Percentiles rank a stretch among this genome's conserved stretches.
phyloP scores from a whole-genome alignment of 2,329 filamentous ascomycete genomes.

The Cercospora canescens region DNA sequence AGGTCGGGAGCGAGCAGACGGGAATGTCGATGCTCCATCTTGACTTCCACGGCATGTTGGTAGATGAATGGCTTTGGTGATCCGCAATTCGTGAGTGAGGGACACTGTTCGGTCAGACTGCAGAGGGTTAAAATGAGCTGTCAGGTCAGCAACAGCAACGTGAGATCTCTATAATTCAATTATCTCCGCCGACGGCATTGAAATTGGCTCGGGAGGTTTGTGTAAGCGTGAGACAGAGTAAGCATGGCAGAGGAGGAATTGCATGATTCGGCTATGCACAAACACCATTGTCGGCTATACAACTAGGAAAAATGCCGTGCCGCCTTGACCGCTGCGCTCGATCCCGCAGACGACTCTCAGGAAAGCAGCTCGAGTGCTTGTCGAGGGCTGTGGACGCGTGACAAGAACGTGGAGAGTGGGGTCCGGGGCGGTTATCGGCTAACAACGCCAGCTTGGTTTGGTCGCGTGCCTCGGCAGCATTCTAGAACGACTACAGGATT shows the following conservation, averaged over 20 bases:
- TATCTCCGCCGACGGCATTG: not conserved
- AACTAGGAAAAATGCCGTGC: not conserved
- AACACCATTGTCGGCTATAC: not conserved
- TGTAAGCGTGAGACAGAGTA: not conserved
- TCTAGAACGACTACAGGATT: not conserved
- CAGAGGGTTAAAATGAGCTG: not conserved
- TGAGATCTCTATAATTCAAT: not conserved
- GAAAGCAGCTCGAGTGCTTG: not conserved
- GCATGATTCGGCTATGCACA: not conserved
- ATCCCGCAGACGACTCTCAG: not conserved
- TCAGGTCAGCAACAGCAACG: not conserved
- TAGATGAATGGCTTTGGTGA: not conserved
- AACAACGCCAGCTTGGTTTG: not conserved
- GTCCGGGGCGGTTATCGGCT: not conserved
- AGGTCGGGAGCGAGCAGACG: conserved; percentile 46
- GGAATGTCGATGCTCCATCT: conserved; percentile 51
- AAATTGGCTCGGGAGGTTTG: not conserved
- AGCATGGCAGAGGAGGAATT: not conserved
- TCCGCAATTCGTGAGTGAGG: not conserved
- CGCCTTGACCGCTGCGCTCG: not conserved
- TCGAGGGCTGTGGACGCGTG: not conserved
- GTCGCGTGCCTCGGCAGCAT: conserved; percentile 1
- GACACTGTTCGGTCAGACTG: not conserved
- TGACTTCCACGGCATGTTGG: conserved; percentile 54
- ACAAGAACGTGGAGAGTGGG: conserved; percentile 6